Percentiles rank a stretch among this genome's conserved stretches.
Evolutionary conservation across 2,329 filamentous ascomycete genomes (phyloP).

Genomic region (Ceratocystis smalleyi): DNA sequence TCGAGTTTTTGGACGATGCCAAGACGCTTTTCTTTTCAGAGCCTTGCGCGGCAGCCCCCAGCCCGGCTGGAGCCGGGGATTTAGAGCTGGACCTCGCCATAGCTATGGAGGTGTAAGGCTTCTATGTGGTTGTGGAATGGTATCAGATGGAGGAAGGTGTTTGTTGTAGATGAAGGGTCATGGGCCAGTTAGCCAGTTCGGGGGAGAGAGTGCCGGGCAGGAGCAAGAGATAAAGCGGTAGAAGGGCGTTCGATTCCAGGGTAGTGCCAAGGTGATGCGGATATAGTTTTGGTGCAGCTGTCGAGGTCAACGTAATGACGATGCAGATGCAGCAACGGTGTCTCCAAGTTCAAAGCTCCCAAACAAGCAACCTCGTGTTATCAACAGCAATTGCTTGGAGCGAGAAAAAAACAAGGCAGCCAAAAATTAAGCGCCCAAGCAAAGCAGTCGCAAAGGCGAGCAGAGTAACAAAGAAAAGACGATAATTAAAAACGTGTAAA

Average conservation of each 20-base stretch:
- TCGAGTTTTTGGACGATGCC: background rate
- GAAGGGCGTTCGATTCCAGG: no score
- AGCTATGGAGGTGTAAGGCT: background rate
- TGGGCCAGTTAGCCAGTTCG: background rate
- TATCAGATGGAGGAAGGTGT: background rate
- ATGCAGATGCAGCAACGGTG: background rate
- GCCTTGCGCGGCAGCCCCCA: background rate
- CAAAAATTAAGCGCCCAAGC: background rate
- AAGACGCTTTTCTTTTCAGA: background rate
- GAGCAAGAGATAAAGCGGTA: background rate
- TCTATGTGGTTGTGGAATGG: background rate
- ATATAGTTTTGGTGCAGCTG: no score
- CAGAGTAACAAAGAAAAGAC: background rate
- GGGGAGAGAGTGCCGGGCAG: background rate
- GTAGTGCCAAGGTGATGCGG: no score
- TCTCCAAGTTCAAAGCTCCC: conserved; percentile 3
- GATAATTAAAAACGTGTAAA: background rate
- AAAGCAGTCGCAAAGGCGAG: background rate
- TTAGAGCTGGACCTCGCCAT: conserved; percentile 11
- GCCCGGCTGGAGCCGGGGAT: background rate
- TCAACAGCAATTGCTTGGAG: no score
- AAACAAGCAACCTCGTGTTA: background rate
- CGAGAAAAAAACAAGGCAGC: background rate
- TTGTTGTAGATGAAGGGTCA: background rate
- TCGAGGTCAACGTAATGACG: background rate